phyloP scores from a whole-genome alignment of 2,329 filamentous ascomycete species.

The Purpureocillium lavendulum region DNA sequence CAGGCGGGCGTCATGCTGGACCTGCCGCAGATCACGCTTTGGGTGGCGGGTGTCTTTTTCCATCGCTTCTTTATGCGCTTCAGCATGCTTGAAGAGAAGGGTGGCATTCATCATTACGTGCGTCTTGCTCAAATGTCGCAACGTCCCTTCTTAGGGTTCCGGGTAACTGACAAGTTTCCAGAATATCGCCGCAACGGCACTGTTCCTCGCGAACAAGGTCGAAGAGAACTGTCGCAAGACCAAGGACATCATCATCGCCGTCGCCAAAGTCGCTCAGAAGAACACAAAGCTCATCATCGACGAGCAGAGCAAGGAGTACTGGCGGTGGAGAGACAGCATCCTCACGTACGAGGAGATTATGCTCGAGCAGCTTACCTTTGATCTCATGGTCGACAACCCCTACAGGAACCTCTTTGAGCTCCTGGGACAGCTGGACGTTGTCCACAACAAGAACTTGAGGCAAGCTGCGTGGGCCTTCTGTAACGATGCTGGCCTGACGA shows the following conservation, averaged over 20 bases:
- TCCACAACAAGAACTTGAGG: conserved; percentile 72
- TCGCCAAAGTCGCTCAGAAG: conserved; percentile 91
- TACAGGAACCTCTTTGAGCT: conserved; percentile 79
- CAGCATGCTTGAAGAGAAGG: conserved; percentile 67
- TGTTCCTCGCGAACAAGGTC: conserved; percentile 94
- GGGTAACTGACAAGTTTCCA: conserved; percentile 24
- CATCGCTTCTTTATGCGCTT: conserved; percentile 92
- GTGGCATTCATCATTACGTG: conserved; percentile 85
- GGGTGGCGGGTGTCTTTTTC: conserved; percentile 88
- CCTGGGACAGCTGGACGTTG: conserved; percentile 62
- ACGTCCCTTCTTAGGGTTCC: background rate
- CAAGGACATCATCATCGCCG: conserved; percentile 86
- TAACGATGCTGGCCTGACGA: conserved; percentile 81
- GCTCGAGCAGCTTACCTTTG: conserved; percentile 87
- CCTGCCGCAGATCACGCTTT: conserved; percentile 83
- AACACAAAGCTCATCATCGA: conserved; percentile 84
- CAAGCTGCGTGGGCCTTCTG: conserved; percentile 91
- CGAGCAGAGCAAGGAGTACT: conserved; percentile 96
- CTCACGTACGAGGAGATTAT: conserved; percentile 87
- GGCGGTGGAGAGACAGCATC: conserved; percentile 94
- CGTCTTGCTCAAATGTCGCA: conserved; percentile 20
- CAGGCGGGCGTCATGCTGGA: conserved; percentile 90
- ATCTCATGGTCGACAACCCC: conserved; percentile 82
- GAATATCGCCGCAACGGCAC: conserved; percentile 79
- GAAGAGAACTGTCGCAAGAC: conserved; percentile 97